Base-by-base conservation (phyloP, 768 basidiomycete species). In the Hericium erinaceus region DNA sequence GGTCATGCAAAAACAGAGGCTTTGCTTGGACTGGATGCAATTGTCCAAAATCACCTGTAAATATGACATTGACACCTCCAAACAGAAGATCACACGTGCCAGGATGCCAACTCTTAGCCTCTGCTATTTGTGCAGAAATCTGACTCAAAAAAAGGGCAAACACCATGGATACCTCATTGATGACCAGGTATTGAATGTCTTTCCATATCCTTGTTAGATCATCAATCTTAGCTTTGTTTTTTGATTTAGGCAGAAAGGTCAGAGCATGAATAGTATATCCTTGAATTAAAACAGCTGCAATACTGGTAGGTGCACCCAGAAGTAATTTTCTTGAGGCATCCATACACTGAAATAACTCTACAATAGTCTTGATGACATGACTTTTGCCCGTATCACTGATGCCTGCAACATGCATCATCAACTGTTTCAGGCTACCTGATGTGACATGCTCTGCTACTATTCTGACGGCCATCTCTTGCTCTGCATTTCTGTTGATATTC, bases 181-280 rank as follows among this genome's bases (percentile, higher is more conserved):
- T 22, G 22, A 22, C 22, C 22, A 22, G 22, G 22, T 22, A 22
- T 22, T 22, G 22, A 22, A 66, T 64, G 6, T 48, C 41, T 33
- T 26, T 26, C 65, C 66, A 67, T 20, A 64, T 46, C 3, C 39
- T 39, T 12, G 37, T n/a, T 15, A 66, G 48, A 22, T 55, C 56
- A 13, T 33, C 28, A 13, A 20, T 16, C 28, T 37, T 24, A 3
- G 28, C 2, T 8, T 20, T 9, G 18, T 13, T 5, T 7, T n/a
- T 6, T 15, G 13, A 24, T 2, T 61, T 57, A 0, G 59, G 59
- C 2, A 66, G 39, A 49, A 69, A 56, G 0, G 61, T 60, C 4
- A 73, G 53, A 0, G 68, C 60, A 56, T 72, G 70, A 3, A 72
- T 53, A 0, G 72, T 73, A 16, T 61, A 64, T 0, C 70, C 70